phyloP scores from a whole-genome alignment of 805 yeast genomes.

The Pichia exigua region DNA sequence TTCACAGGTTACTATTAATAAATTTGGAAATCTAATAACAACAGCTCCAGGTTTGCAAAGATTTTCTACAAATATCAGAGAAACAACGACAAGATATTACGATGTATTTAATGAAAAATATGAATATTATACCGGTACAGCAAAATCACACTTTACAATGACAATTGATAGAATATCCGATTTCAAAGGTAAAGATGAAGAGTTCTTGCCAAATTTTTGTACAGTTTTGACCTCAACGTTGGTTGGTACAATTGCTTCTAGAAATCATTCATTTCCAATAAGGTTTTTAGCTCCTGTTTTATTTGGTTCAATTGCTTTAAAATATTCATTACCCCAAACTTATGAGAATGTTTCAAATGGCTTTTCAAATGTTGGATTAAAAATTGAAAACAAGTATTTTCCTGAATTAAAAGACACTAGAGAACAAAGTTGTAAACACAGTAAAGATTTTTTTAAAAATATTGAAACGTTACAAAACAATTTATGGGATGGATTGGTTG shows the following conservation, averaged over 20 bases:
- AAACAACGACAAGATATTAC: constrained; percentile 31
- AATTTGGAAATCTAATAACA: constrained; percentile 47
- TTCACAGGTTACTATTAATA: constrained; percentile 29
- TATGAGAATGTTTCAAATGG: constrained; percentile 27
- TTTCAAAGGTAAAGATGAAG: constrained; percentile 46
- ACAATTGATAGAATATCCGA: constrained; percentile 27
- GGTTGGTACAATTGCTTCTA: constrained; percentile 47
- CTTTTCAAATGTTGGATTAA: constrained; percentile 17
- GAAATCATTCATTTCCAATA: constrained; percentile 38
- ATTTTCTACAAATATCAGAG: constrained; percentile 34
- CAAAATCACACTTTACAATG: constrained; percentile 34
- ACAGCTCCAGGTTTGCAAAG: constrained; percentile 40
- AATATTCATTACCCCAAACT: constrained; percentile 43
- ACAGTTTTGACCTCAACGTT: constrained; percentile 49
- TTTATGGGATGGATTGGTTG: constrained; percentile 9
- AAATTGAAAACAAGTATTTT: constrained; percentile 26
- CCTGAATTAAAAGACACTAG: constrained; percentile 30
- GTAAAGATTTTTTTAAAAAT: not conserved
- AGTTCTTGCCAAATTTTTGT: constrained; percentile 47
- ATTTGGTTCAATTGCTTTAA: constrained; percentile 40
- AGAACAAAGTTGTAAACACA: constrained; percentile 8
- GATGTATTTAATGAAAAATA: constrained; percentile 36
- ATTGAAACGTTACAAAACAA: not conserved
- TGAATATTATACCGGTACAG: constrained; percentile 39
- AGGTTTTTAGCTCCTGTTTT: constrained; percentile 45